These are phyloP conservation scores for Peltaster fructicola DNA, from an alignment of 2,329 filamentous ascomycete species.

Conservation along the genomic window DNA sequence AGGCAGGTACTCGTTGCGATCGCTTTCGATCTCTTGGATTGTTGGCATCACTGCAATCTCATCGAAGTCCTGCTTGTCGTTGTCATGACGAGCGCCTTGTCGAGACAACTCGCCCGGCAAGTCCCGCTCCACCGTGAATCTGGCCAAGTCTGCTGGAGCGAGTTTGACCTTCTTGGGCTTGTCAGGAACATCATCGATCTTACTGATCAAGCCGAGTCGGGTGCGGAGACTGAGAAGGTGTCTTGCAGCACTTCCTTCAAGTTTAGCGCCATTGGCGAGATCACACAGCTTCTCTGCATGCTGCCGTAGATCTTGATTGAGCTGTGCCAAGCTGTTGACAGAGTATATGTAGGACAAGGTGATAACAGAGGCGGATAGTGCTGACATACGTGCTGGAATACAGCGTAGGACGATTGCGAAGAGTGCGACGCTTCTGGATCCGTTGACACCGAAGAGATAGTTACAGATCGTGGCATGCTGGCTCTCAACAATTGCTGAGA, in stretches of 20 bases:
- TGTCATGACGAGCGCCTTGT: constrained; percentile 28
- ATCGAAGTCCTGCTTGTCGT: constrained; percentile 30
- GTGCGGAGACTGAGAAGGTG: constrained; percentile 2
- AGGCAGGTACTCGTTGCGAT: constrained; percentile 27
- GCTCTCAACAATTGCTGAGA: constrained; percentile 25
- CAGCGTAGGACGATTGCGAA: constrained; percentile 19
- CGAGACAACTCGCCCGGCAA: constrained; percentile 18
- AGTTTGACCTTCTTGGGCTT: neutral
- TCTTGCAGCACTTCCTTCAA: constrained; percentile 1
- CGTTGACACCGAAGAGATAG: constrained; percentile 25
- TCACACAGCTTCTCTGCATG: constrained; percentile 4
- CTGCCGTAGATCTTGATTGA: constrained; percentile 5
- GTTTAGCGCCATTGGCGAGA: neutral
- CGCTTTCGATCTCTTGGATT: constrained; percentile 27
- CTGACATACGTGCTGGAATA: too few relatives aligned
- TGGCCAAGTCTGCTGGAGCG: neutral
- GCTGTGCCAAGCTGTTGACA: constrained; percentile 6
- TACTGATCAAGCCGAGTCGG: constrained; percentile 1
- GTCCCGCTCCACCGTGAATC: constrained; percentile 6
- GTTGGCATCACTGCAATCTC: constrained; percentile 35
- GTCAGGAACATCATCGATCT: neutral
- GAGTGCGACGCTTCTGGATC: constrained; percentile 20
- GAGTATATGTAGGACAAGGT: too few relatives aligned
- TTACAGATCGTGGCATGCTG: constrained; percentile 27
- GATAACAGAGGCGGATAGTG: too few relatives aligned